Base-by-base conservation (phyloP, 2,329 filamentous ascomycete species). In the Fusarium secorum region DNA sequence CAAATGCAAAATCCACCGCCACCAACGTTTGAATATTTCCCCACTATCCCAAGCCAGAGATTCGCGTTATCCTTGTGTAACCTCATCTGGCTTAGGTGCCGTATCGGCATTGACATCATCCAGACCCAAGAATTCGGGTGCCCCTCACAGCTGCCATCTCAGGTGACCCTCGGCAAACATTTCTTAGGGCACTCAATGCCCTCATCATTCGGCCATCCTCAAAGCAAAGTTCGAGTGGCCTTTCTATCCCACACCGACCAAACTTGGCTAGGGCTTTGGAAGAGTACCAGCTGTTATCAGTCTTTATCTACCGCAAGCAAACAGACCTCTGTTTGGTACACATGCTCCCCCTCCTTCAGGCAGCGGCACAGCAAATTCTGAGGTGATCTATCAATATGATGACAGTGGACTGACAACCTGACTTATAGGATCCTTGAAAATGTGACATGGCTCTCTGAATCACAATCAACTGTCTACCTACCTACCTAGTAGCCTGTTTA, bases 91-190 rank as follows among this genome's bases (percentile, higher is more conserved):
- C 26, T 39, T 58, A 52, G 52, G n/a, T 24, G 20, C 26, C 11
- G 11, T 20, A 38, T 36, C 39, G n/a, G 32, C 26, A 35, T 68
- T 67, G 53, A 39, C 52, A 68, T 67, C 51, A 63, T 33, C 56
- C 11, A 30, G 28, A 14, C 30, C 51, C 38, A 15, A 8, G 32
- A 41, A 44, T 28, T 26, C 35, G 62, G 44, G 22, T 39, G 11
- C 35, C 53, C 48, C 20, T 48, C 38, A 55, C 39, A 42, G 45
- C 26, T 32, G 39, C 15, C 18, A 45, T 20, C 14, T 28, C 51
- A 33, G 22, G 10, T 26, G 18, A 24, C 20, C 28, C n/a, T 45
- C 24, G 7, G 24, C 36, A 24, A 54, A 35, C 18, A 20, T 46
- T 28, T 22, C n/a, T 54, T 20, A 17, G 38, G 15, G n/a, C 28